phyloP scores from a whole-genome alignment of 2,329 filamentous ascomycete genomes.

The Calonectria pauciramosa region DNA sequence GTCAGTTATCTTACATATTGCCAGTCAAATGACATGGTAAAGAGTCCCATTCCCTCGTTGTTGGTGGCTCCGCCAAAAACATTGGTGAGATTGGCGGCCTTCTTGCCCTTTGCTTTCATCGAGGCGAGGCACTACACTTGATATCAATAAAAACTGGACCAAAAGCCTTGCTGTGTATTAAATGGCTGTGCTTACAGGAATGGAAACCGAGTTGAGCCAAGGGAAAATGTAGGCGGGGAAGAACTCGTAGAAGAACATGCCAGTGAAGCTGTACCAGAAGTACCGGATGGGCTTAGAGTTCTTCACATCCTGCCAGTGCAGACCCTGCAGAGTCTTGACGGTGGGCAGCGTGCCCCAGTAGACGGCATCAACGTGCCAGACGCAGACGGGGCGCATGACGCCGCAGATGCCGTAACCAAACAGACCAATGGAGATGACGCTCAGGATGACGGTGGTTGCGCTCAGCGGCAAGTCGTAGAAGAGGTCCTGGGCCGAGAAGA shows the following conservation, averaged over 20 bases:
- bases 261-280: slow-evolving; percentile 65
- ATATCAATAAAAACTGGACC: background rate
- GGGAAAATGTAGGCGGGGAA: slow-evolving; percentile 69
- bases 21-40: slow-evolving; percentile 67
- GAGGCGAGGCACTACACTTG: slow-evolving; percentile 59
- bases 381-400: slow-evolving; percentile 65
- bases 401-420: slow-evolving; percentile 70
- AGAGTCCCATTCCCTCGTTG: slow-evolving; percentile 66
- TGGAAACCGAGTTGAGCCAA: slow-evolving; percentile 68
- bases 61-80: slow-evolving; percentile 66
- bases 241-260: slow-evolving; percentile 66
- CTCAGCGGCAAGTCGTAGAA: slow-evolving; percentile 65
- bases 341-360: slow-evolving; percentile 68
- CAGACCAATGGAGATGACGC: slow-evolving; percentile 66
- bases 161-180: no score
- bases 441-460: slow-evolving; percentile 61
- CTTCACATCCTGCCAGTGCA: slow-evolving; percentile 67
- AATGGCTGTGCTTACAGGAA: slow-evolving; percentile 58
- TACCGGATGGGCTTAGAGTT: slow-evolving; percentile 64
- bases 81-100: slow-evolving; percentile 58
- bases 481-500: slow-evolving; percentile 64
- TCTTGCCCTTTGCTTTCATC: slow-evolving; percentile 63
- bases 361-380: slow-evolving; percentile 69
- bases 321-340: slow-evolving; percentile 66
- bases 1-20: slow-evolving; percentile 63